Base-by-base conservation (phyloP, 2,329 filamentous ascomycete species). In the Sporothrix mexicana region DNA sequence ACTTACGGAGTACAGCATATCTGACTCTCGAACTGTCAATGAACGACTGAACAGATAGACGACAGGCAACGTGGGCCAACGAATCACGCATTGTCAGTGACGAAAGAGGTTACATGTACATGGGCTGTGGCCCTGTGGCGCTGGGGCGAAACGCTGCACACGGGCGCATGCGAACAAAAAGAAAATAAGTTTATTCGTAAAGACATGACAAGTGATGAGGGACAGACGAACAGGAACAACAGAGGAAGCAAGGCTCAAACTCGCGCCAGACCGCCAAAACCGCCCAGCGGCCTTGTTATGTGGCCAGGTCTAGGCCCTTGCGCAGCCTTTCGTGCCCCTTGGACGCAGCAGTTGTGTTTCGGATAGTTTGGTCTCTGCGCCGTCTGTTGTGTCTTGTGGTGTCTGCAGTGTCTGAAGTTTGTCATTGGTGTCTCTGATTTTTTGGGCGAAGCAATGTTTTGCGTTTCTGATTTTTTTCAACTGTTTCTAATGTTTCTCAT, bases 21-120 rank as follows among this genome's bases (percentile, higher is more conserved):
- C 30, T 36, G 4, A 36, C 30, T 2, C 30, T 36, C 30, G 30
- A 36, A 36, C 30, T 5, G 30, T 36, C 3, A 36, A 36, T 36
- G 30, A 5, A 36, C 30, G 10, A 59, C 55, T 9, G 9, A 59
- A 43, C 13, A 20, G 59, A n/a, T 17, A 43, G 30, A 43, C 25
- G 6, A 3, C 6, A 30, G 8, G 23, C 20, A 30, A 43, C 2
- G 30, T 30, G 7, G 45, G 20, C 30, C 49, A 43, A 13, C 67
- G 49, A 70, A 70, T 59, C 67, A 59, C 23, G 25, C 49, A 5
- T 36, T 15, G n/a, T n/a, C 67, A 25, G 67, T 70, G 51, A 57
- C 36, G 43, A 23, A 67, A 47, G 61, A 20, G 41, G n/a, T 9
- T 45, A 20, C 30, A 61, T 61, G 23, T 15, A 20, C 30, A 8